A percentile compares a stretch with the other conserved stretches of the same genome.
These are phyloP conservation scores for Dioszegia aurantiaca DNA, from an alignment of 768 basidiomycete genomes.

Conservation along the genomic window DNA sequence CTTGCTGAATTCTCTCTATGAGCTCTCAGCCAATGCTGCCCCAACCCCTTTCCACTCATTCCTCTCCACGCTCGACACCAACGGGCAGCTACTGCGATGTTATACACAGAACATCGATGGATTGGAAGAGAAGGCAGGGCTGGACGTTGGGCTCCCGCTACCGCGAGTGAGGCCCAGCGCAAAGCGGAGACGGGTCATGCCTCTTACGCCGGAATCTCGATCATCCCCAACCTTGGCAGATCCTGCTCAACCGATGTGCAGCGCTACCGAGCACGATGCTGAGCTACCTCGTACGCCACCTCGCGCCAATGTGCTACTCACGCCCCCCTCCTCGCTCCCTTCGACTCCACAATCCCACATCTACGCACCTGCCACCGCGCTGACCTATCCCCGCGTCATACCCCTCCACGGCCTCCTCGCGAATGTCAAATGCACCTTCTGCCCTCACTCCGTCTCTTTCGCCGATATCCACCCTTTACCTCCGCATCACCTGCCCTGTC, in stretches of 20 bases:
- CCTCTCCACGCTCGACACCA: background rate
- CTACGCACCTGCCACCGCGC: background rate
- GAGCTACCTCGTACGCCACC: background rate
- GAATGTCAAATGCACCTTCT: constrained; percentile 74
- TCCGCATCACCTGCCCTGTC: constrained; percentile 67
- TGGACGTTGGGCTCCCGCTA: constrained; percentile 13
- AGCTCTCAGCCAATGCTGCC: background rate
- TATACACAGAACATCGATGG: constrained; percentile 98
- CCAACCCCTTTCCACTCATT: constrained; percentile 15
- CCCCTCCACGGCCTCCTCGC: constrained; percentile 85
- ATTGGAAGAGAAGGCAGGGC: constrained; percentile 75
- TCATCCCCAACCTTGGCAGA: background rate
- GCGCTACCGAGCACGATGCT: background rate
- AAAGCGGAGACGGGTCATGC: background rate
- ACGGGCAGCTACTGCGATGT: constrained; percentile 60
- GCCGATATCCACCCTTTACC: constrained; percentile 63
- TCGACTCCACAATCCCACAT: background rate
- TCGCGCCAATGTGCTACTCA: background rate
- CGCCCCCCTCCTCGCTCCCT: background rate
- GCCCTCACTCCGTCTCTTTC: constrained; percentile 70
- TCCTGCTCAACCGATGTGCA: background rate
- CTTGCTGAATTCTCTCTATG: constrained; percentile 15
- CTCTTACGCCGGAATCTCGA: constrained; percentile 6
- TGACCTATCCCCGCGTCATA: constrained; percentile 63
- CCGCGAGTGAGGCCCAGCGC: background rate